Base-by-base conservation (phyloP, 192 early-diverging fungal genomes). In the Linnemannia exigua region DNA sequence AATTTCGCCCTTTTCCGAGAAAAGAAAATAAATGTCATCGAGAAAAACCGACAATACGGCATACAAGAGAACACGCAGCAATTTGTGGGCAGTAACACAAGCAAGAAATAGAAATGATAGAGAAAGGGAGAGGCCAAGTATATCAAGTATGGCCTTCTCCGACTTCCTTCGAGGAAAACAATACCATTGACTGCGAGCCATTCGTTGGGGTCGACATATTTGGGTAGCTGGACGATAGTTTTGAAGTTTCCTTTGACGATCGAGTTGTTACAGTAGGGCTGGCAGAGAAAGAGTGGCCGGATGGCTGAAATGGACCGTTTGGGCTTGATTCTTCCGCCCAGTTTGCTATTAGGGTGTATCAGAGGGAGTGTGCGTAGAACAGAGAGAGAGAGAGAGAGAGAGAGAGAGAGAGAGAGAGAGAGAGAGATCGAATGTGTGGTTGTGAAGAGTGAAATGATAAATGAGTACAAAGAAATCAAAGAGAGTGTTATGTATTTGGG, bases 201-300 rank as follows among this genome's bases (percentile, higher is more conserved):
- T 89, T 99, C 98, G 87, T 98, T 97, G 36, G 88, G 78, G 79
- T 99, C 97, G 1, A 98, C 95, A 88, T 96, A 96, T 87, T 95
- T 94, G 41, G 98, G 98, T 70, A 97, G 89, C 67, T 95, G 94
- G 7, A 96, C 94, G 52, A 99, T 94, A 78, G 95, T 95, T 84
- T 96, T 94, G 82, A 99, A 95, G 88, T 94, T 96, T 35, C 98
- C 97, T 81, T 96, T 96, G 33, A 99, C 97, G 17, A 99, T 93
- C 44, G 95, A 94, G 47, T 96, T 92, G 68, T 90, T 90, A 54
- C 93, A 92, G 82, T 94, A 95, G 9, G 95, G 94, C 52, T 91
- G 80, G 48, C 90, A 93, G 47, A 96, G 88, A 51, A 89, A 91
- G 36, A 91, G 58, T n/a, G 91, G 88, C 35, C 89, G 88, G 28